phyloP scores from a whole-genome alignment of 805 yeast genomes.

The Candida koratica region DNA sequence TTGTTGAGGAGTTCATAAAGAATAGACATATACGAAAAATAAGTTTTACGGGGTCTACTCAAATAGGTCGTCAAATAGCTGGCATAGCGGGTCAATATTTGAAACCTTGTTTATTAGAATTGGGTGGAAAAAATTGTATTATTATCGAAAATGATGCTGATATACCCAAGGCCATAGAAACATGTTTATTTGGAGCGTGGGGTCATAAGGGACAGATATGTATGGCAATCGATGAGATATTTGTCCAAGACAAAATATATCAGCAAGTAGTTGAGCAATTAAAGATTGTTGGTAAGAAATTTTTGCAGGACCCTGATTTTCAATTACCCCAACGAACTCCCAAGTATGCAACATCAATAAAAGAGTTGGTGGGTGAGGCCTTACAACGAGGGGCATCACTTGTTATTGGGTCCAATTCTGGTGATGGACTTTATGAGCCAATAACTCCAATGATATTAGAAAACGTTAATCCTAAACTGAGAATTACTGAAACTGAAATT shows the following conservation, averaged over 20 bases:
- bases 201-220: conserved; percentile 47
- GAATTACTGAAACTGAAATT: conserved; percentile 28
- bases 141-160: conserved; percentile 33
- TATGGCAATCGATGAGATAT: conserved; percentile 42
- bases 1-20: conserved; percentile 19
- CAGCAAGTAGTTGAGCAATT: conserved; percentile 24
- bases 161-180: conserved; percentile 26
- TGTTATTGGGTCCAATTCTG: conserved; percentile 19
- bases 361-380: conserved; percentile 32
- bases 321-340: conserved; percentile 28
- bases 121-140: conserved; percentile 44
- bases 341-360: conserved; percentile 20
- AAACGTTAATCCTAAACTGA: conserved; percentile 28
- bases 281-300: conserved; percentile 14
- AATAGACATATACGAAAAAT: conserved; percentile 30
- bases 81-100: conserved; percentile 31
- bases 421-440: not conserved
- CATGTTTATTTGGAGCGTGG: conserved; percentile 34
- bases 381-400: conserved; percentile 34
- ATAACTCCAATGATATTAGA: conserved; percentile 30
- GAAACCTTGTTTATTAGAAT: conserved; percentile 41
- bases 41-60: conserved; percentile 46
- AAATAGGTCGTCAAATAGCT: conserved; percentile 36
- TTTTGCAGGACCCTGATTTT: conserved; percentile 19
- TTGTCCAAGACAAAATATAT: conserved; percentile 32